These are phyloP conservation scores for Akanthomyces uredinophilus DNA, from an alignment of 2,329 filamentous ascomycete species.

Conservation along the genomic window DNA sequence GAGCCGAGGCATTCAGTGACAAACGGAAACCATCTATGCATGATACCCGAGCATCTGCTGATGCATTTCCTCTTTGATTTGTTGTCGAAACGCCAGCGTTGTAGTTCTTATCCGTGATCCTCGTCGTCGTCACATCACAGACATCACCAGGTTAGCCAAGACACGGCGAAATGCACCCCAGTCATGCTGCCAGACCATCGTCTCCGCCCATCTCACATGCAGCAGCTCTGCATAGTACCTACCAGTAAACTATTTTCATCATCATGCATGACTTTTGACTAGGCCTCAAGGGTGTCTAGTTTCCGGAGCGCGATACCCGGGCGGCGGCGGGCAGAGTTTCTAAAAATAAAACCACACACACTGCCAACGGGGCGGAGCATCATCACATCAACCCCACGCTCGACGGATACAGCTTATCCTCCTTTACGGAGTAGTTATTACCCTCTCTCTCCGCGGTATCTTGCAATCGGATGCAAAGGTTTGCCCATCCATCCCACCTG, in stretches of 20 bases:
- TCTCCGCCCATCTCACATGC: not conserved
- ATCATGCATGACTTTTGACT: no score
- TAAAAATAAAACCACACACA: constrained; percentile 2
- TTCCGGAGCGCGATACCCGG: constrained; percentile 3
- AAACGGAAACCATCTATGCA: no score
- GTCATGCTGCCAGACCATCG: no score
- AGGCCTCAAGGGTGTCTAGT: not conserved
- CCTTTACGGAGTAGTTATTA: not conserved
- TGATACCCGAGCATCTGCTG: no score
- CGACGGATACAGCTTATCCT: not conserved
- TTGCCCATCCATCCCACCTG: not conserved
- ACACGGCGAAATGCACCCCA: no score
- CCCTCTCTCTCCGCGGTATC: not conserved
- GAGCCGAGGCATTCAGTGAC: no score
- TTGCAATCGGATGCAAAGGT: not conserved
- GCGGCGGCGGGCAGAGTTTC: not conserved
- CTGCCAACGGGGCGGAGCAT: not conserved
- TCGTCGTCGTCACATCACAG: no score
- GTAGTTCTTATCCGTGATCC: no score
- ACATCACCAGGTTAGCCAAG: no score
- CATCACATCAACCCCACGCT: not conserved
- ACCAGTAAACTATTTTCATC: no score
- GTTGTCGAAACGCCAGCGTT: no score
- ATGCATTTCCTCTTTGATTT: no score
- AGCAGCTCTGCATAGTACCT: not conserved